Conservation (phyloP, 1,284 basidiomycete genomes). For the Mycena sp. region DNA sequence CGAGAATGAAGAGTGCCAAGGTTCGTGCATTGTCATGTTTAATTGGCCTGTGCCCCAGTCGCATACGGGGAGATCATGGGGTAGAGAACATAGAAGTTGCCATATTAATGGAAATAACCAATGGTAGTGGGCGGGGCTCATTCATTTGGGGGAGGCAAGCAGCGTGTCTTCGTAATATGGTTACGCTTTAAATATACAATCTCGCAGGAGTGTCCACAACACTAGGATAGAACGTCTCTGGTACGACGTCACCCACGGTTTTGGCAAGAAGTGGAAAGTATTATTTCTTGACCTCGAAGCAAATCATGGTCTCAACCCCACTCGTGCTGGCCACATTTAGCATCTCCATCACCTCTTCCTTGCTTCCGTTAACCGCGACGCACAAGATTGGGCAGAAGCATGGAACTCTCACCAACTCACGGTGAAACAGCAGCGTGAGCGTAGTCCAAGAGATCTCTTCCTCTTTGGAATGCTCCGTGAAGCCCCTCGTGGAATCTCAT, state of each 20-base stretch:
- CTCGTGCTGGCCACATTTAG: constrained; percentile 40
- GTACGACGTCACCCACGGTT: constrained; percentile 16
- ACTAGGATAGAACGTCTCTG: background rate
- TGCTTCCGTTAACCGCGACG: constrained; percentile 40
- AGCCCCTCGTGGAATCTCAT: constrained; percentile 1
- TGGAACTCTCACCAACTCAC: constrained; percentile 39
- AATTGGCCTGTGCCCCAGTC: constrained; percentile 14
- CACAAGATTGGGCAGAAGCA: constrained; percentile 34
- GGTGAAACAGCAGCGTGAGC: background rate
- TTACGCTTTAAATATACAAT: background rate
- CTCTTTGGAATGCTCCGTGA: constrained; percentile 8
- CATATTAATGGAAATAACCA: constrained; percentile 35
- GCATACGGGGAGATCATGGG: constrained; percentile 41
- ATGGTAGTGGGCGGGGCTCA: constrained; percentile 34
- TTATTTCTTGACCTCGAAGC: constrained; percentile 6
- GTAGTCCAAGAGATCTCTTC: background rate
- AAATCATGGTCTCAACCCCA: background rate
- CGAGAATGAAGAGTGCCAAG: too few species aligned
- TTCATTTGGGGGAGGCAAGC: constrained; percentile 44
- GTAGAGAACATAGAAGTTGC: constrained; percentile 43
- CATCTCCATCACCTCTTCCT: constrained; percentile 46
- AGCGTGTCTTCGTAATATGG: too few species aligned
- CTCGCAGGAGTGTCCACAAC: constrained; percentile 32
- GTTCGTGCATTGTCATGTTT: too few species aligned
- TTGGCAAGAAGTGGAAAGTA: background rate